phyloP scores from a whole-genome alignment of 2,329 filamentous ascomycete species.

The Apiospora aurea region DNA sequence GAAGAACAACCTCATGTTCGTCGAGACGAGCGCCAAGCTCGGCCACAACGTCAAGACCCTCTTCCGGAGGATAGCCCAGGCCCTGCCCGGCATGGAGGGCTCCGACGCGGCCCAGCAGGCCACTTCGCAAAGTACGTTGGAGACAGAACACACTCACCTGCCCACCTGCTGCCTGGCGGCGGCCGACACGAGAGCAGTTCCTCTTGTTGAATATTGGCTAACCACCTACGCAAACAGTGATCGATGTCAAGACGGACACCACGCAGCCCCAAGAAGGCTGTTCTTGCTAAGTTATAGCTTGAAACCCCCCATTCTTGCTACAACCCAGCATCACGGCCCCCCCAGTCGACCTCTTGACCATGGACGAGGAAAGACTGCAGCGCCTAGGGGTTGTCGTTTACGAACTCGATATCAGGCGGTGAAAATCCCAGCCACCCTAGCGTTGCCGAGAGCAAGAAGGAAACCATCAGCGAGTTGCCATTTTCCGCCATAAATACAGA shows the following conservation, averaged over 20 bases:
- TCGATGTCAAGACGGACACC: constrained; percentile 87
- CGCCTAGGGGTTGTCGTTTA: neutral
- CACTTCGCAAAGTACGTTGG: constrained; percentile 75
- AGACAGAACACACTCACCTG: neutral
- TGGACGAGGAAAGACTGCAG: neutral
- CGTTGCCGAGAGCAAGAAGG: neutral
- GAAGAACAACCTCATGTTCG: constrained; percentile 98
- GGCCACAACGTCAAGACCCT: constrained; percentile 98
- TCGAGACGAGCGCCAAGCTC: constrained; percentile 97
- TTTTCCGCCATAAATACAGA: constrained; percentile 7
- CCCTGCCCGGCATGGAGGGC: constrained; percentile 96
- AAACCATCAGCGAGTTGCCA: constrained; percentile 23
- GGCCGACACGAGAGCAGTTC: neutral
- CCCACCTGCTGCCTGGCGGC: too few species aligned
- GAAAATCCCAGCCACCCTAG: neutral
- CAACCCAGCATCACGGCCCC: neutral
- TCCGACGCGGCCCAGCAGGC: constrained; percentile 78
- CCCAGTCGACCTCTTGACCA: neutral
- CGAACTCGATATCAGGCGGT: neutral
- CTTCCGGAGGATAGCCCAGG: constrained; percentile 98
- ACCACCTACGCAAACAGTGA: constrained; percentile 66
- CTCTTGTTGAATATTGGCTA: neutral
- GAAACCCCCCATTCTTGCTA: neutral
- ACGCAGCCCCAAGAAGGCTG: constrained; percentile 76
- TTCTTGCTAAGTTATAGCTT: constrained; percentile 59